Evolutionary conservation across 768 basidiomycete species (phyloP).

Genomic region (Pleurotus giganteus): DNA sequence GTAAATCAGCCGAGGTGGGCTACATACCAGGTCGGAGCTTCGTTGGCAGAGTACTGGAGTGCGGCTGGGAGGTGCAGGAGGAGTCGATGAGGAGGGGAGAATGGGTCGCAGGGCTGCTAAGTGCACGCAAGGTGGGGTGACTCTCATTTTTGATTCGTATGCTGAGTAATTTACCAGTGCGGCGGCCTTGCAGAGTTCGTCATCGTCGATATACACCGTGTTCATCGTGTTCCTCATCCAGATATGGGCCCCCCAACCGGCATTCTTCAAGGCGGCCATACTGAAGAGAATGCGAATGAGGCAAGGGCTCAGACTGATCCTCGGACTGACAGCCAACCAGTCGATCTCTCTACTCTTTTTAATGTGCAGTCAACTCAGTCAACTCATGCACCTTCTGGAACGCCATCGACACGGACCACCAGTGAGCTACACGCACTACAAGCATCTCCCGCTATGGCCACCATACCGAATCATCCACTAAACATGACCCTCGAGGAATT

Average conservation of each 20-base stretch:
- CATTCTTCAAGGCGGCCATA: neutral
- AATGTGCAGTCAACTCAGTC: neutral
- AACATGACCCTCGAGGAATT: conserved; percentile 62
- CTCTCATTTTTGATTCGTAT: conserved; percentile 10
- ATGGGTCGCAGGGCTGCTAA: conserved; percentile 82
- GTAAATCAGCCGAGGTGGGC: conserved; percentile 45
- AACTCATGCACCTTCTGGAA: neutral
- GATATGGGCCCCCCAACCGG: conserved; percentile 30
- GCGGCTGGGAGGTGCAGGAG: conserved; percentile 76
- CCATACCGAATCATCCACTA: neutral
- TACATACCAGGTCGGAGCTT: conserved; percentile 88
- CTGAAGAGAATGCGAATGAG: too few relatives aligned
- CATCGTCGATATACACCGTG: conserved; percentile 72
- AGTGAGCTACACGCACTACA: conserved; percentile 10
- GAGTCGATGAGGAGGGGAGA: conserved; percentile 73
- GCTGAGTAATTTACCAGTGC: conserved; percentile 42
- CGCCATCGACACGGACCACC: neutral
- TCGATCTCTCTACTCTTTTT: conserved; percentile 1
- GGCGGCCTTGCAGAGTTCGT: conserved; percentile 91
- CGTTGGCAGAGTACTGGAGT: conserved; percentile 79
- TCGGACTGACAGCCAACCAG: neutral
- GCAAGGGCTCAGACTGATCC: too few relatives aligned
- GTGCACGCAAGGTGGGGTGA: conserved; percentile 70
- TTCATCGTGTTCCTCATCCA: conserved; percentile 72
- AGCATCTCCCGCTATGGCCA: neutral